Conservation (phyloP, 352 stramenopile genomes). For the Pythium dissimile region DNA sequence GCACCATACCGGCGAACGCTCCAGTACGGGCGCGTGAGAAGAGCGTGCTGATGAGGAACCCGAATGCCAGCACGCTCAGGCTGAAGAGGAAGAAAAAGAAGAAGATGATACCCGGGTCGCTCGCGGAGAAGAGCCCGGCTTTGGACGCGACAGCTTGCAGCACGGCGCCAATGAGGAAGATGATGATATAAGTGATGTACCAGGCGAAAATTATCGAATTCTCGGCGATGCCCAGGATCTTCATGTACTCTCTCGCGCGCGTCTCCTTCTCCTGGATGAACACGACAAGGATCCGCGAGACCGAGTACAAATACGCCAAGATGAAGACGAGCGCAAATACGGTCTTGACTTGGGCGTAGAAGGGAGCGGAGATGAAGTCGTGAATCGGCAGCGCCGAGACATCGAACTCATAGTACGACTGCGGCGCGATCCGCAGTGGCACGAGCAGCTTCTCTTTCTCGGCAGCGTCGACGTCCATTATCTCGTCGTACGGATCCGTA, state of each 20-base stretch:
- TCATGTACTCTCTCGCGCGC: slow-evolving; percentile 86
- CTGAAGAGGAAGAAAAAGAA: slow-evolving; percentile 76
- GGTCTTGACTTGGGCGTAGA: slow-evolving; percentile 73
- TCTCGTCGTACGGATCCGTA: too few species aligned
- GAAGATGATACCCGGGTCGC: slow-evolving; percentile 39
- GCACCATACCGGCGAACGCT: slow-evolving; percentile 64
- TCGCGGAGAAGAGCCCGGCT: slow-evolving; percentile 45
- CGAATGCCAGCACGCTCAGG: slow-evolving; percentile 73
- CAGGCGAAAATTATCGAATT: slow-evolving; percentile 45
- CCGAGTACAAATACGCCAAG: slow-evolving; percentile 90
- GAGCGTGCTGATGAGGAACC: slow-evolving; percentile 66
- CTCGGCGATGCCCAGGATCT: slow-evolving; percentile 88
- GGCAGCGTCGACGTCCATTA: too few species aligned
- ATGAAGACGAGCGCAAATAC: slow-evolving; percentile 90
- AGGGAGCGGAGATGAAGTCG: slow-evolving; percentile 53
- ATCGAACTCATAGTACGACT: slow-evolving; percentile 45
- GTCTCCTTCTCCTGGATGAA: slow-evolving; percentile 93
- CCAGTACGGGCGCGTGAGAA: slow-evolving; percentile 55
- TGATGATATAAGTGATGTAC: slow-evolving; percentile 77
- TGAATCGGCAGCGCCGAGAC: slow-evolving; percentile 50
- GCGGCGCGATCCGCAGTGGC: too few species aligned
- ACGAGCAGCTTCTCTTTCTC: too few species aligned
- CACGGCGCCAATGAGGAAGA: slow-evolving; percentile 44
- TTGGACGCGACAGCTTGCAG: slow-evolving; percentile 40
- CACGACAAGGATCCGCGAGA: slow-evolving; percentile 87